phyloP scores from a whole-genome alignment of 2,329 filamentous ascomycete species.

The Calcarisporium arbuscula region DNA sequence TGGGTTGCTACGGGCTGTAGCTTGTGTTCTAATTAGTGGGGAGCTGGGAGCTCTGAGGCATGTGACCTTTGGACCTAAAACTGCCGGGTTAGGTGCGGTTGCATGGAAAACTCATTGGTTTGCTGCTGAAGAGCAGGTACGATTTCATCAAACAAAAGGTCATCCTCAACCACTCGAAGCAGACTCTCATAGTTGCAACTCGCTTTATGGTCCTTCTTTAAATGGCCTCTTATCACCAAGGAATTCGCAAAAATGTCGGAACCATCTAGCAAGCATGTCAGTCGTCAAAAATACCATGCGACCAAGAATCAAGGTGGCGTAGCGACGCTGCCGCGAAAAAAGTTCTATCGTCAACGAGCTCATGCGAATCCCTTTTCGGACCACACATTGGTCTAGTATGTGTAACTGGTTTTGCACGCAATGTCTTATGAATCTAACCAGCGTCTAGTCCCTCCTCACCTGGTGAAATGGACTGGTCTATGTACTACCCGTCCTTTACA shows the following conservation, averaged over 20 bases:
- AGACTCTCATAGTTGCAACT: too few species aligned
- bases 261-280: conserved; percentile 49
- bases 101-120: too few species aligned
- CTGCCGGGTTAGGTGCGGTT: too few species aligned
- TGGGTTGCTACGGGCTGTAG: too few species aligned
- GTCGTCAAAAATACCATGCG: conserved; percentile 60
- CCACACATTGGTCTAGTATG: conserved; percentile 79
- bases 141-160: too few species aligned
- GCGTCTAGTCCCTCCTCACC: conserved; percentile 65
- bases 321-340: conserved; percentile 77
- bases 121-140: too few species aligned
- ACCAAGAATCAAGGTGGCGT: conserved; percentile 44
- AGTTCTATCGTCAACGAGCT: conserved; percentile 91
- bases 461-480: conserved; percentile 83
- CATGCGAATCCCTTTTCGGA: conserved; percentile 99
- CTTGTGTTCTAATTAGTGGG: too few species aligned
- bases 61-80: too few species aligned
- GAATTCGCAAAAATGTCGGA: conserved; percentile 22
- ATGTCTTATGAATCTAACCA: conserved; percentile 7
- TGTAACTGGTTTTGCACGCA: conserved; percentile 10
- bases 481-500: conserved; percentile 72
- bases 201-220: too few species aligned
- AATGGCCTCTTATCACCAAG: too few species aligned
- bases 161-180: too few species aligned
- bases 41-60: too few species aligned